phyloP scores from a whole-genome alignment of 2,329 filamentous ascomycete genomes.

The Aspergillus ibericus region DNA sequence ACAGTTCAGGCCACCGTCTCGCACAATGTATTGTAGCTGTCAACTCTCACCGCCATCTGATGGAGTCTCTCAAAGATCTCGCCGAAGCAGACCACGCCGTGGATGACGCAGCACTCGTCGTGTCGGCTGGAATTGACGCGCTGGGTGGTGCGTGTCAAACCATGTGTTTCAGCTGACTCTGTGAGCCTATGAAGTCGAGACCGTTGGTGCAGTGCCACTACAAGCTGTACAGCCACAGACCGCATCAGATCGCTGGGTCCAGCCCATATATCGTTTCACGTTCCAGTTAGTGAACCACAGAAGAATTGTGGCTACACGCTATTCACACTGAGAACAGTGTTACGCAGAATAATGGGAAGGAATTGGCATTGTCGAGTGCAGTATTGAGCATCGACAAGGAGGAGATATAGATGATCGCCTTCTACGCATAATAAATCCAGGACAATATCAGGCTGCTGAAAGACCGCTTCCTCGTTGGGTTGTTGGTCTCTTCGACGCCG shows the following conservation, averaged over 20 bases:
- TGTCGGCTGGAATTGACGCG: neutral
- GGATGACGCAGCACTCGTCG: neutral
- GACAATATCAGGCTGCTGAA: too few relatives aligned
- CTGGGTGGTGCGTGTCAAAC: neutral
- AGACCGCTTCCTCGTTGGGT: too few relatives aligned
- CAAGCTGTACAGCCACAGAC: neutral
- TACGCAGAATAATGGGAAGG: too few relatives aligned
- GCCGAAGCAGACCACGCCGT: neutral
- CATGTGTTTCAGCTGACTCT: neutral
- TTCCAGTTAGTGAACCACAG: neutral
- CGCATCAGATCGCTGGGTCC: neutral
- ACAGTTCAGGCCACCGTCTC: neutral
- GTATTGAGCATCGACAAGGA: too few relatives aligned
- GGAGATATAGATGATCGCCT: too few relatives aligned
- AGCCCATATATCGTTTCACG: neutral
- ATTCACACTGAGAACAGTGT: too few relatives aligned
- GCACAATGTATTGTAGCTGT: neutral
- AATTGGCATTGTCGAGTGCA: too few relatives aligned
- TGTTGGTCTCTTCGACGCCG: too few relatives aligned
- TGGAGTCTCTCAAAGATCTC: neutral
- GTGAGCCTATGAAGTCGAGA: neutral
- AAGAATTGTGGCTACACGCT: neutral
- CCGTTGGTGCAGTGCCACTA: neutral
- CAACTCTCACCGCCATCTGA: neutral
- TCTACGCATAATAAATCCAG: too few relatives aligned